These are phyloP conservation scores for Cryptosporidium meleagridis DNA, from an alignment of 169 alveolate species.

Conservation along the genomic window DNA sequence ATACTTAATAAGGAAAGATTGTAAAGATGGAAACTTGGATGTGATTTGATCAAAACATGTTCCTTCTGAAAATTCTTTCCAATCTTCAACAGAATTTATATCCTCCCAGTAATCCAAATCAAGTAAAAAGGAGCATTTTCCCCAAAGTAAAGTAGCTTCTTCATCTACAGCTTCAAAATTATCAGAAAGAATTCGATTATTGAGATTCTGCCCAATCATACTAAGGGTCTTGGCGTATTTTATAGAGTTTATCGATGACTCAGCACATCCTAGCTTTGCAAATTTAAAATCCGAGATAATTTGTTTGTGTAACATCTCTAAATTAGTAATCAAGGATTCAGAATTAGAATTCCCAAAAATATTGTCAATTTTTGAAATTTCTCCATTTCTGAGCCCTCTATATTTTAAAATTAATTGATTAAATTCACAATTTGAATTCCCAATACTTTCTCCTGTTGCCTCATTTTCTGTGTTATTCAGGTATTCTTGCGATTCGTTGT, in stretches of 20 bases:
- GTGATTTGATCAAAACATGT: slow-evolving; percentile 53
- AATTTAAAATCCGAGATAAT: background rate
- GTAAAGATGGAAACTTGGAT: slow-evolving; percentile 22
- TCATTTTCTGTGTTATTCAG: slow-evolving; percentile 6
- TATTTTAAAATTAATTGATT: slow-evolving; percentile 31
- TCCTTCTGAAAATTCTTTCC: slow-evolving; percentile 16
- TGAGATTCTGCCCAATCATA: slow-evolving; percentile 9
- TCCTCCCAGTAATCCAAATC: slow-evolving; percentile 54
- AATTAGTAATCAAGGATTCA: background rate
- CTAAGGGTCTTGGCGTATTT: slow-evolving; percentile 17
- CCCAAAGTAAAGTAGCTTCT: slow-evolving; percentile 26
- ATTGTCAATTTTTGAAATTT: background rate
- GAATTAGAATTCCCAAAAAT: background rate
- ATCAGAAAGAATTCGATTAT: background rate
- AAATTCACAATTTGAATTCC: slow-evolving; percentile 3
- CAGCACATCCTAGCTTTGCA: background rate
- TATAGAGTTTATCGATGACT: background rate
- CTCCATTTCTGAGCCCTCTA: slow-evolving; percentile 23
- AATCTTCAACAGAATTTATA: background rate
- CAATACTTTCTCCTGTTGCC: background rate
- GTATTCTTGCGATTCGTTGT: background rate
- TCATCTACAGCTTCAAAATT: background rate
- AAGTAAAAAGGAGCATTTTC: slow-evolving; percentile 43
- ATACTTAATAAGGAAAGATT: background rate
- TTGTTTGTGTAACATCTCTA: background rate